Conservation (phyloP, 345 rosid species). For the Camelina sativa region DNA sequence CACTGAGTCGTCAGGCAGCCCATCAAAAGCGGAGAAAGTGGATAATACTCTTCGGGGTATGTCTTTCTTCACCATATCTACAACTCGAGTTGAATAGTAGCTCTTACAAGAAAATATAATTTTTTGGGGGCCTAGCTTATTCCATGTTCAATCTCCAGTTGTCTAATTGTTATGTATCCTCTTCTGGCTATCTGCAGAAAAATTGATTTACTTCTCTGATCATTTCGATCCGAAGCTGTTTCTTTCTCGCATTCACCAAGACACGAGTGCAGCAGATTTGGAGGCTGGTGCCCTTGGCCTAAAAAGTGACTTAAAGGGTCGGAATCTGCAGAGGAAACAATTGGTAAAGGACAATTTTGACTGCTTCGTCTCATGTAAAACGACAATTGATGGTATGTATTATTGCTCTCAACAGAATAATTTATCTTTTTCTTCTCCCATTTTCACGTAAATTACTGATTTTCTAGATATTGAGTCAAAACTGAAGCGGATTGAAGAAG, state of each 20-base stretch:
- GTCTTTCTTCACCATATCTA: conserved; percentile 21
- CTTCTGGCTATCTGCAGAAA: conserved; percentile 65
- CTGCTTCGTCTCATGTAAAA: conserved; percentile 99
- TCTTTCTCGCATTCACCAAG: conserved; percentile 86
- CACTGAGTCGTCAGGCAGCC: conserved; percentile 67
- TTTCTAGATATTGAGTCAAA: conserved; percentile 87
- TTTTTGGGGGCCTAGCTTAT: not conserved
- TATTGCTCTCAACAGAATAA: conserved; percentile 22
- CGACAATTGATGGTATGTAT: conserved; percentile 92
- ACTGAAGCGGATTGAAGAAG: conserved; percentile 92
- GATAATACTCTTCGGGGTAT: conserved; percentile 79
- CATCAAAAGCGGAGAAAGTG: conserved; percentile 64
- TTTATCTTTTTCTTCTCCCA: conserved; percentile 20
- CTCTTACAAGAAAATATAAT: not conserved
- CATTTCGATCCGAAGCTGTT: conserved; percentile 89
- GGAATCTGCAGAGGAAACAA: conserved; percentile 90
- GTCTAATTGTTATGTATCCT: not conserved
- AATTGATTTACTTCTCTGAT: conserved; percentile 86
- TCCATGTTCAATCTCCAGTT: not conserved
- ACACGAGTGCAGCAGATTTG: conserved; percentile 81
- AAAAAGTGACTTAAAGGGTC: conserved; percentile 92
- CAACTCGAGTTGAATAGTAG: conserved; percentile 11
- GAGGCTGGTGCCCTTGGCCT: conserved; percentile 94
- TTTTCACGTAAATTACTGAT: conserved; percentile 40
- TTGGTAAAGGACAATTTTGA: conserved; percentile 97